Evolutionary conservation across 306 rosid genomes (phyloP).

Genomic region (Vachellia pachyceras): DNA sequence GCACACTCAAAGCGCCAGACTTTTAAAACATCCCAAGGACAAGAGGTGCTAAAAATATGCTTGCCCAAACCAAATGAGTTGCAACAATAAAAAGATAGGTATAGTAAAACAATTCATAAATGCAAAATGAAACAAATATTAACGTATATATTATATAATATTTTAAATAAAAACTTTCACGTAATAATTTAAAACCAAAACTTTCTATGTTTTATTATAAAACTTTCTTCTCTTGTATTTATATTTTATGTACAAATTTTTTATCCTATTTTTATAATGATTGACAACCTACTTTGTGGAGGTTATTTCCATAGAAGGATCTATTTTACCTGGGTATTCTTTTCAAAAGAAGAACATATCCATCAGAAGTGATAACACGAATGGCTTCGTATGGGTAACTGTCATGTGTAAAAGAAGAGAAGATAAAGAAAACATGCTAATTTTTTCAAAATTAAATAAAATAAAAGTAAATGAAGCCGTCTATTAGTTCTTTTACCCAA

Average conservation of each 20-base stretch:
- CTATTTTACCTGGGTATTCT: constrained; percentile 82
- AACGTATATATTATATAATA: neutral
- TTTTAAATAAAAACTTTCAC: neutral
- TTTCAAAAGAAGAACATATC: constrained; percentile 92
- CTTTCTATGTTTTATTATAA: neutral
- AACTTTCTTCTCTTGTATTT: neutral
- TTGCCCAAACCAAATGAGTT: neutral
- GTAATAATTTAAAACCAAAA: neutral
- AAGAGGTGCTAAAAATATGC: neutral
- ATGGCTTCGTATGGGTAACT: constrained; percentile 96
- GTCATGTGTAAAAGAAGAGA: constrained; percentile 29
- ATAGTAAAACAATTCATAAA: too few species aligned
- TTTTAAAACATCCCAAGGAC: neutral
- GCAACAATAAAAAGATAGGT: neutral
- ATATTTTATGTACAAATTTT: neutral
- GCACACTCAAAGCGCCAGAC: neutral
- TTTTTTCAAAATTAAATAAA: neutral
- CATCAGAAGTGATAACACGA: constrained; percentile 82
- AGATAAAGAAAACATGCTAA: constrained; percentile 26
- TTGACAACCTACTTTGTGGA: neutral
- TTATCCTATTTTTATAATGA: neutral
- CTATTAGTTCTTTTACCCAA: constrained; percentile 64
- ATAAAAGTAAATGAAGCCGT: constrained; percentile 30
- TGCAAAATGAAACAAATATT: neutral
- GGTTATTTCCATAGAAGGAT: constrained; percentile 10